phyloP scores from a whole-genome alignment of 306 rosid genomes.

The Quercus ilex region DNA sequence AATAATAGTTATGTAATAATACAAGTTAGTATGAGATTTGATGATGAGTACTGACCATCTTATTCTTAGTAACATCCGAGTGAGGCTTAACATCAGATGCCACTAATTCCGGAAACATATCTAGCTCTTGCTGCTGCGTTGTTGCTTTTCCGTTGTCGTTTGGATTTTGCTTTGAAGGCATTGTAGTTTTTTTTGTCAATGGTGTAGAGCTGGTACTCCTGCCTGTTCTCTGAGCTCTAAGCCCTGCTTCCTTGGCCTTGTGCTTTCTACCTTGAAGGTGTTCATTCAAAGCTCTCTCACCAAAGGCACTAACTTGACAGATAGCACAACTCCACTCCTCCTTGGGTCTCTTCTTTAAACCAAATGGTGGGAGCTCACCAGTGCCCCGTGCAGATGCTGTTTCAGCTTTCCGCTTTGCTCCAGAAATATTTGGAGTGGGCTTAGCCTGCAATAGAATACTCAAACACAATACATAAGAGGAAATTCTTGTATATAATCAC shows the following conservation, averaged over 20 bases:
- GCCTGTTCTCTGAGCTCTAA: slow-evolving; percentile 13
- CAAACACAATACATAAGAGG: slow-evolving; percentile 15
- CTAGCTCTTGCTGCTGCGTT: no score
- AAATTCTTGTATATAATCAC: background rate
- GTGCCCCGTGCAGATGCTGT: background rate
- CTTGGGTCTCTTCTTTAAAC: slow-evolving; percentile 39
- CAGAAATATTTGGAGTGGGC: slow-evolving; percentile 30
- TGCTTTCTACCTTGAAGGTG: slow-evolving; percentile 73
- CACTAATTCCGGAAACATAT: no score
- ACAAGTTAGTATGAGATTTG: no score
- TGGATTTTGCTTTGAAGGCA: slow-evolving; percentile 1
- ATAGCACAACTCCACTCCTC: slow-evolving; percentile 62
- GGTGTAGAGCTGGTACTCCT: slow-evolving; percentile 9
- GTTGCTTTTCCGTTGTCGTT: no score
- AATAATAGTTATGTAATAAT: no score
- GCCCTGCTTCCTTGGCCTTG: slow-evolving; percentile 40
- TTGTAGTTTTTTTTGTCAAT: slow-evolving; percentile 5
- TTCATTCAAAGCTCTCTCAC: slow-evolving; percentile 29
- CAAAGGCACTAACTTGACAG: slow-evolving; percentile 38
- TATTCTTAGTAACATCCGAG: no score
- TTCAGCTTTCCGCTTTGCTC: slow-evolving; percentile 43
- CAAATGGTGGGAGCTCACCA: slow-evolving; percentile 10
- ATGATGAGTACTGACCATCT: no score
- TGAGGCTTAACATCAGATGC: no score
- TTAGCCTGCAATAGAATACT: slow-evolving; percentile 51